phyloP scores from a whole-genome alignment of 2,329 filamentous ascomycete genomes.

The Didymella glomerata region DNA sequence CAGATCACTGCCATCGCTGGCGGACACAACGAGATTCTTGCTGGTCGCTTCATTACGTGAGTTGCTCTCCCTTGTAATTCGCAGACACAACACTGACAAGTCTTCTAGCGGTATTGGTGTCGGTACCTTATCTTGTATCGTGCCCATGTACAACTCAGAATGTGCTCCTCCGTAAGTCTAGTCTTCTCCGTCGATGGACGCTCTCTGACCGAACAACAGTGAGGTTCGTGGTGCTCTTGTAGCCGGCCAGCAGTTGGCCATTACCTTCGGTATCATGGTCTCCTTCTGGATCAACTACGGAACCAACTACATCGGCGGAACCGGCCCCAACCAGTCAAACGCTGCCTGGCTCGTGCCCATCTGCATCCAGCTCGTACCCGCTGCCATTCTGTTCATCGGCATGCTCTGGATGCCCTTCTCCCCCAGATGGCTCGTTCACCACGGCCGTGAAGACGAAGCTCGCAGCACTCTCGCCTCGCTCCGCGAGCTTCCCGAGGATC shows the following conservation, averaged over 20 bases:
- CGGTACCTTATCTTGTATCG: constrained; percentile 72
- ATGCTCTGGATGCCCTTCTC: constrained; percentile 85
- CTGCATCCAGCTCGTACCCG: constrained; percentile 74
- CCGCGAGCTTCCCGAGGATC: constrained; percentile 66
- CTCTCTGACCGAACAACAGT: constrained; percentile 52
- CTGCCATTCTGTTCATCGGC: constrained; percentile 70
- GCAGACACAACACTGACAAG: constrained; percentile 33
- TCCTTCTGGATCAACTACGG: constrained; percentile 48
- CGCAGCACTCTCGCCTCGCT: constrained; percentile 69
- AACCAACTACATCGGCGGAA: constrained; percentile 63
- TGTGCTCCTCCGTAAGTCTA: constrained; percentile 58
- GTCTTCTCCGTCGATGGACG: neutral
- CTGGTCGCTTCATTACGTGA: constrained; percentile 73
- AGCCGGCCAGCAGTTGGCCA: constrained; percentile 69
- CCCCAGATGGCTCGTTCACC: constrained; percentile 77
- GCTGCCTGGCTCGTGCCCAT: constrained; percentile 79
- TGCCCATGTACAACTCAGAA: constrained; percentile 61
- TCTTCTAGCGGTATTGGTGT: constrained; percentile 66
- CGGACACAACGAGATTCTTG: constrained; percentile 69
- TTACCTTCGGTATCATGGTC: constrained; percentile 59
- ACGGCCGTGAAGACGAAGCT: constrained; percentile 73
- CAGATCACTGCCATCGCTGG: constrained; percentile 69
- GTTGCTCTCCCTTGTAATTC: constrained; percentile 22
- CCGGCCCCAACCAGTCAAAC: constrained; percentile 65
- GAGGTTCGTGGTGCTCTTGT: constrained; percentile 73